Evolutionary conservation across 192 early-diverging fungal species (phyloP), one percentile per base, ranked within the genome.

Genomic region (Thoreauomyces humboldtii): DNA sequence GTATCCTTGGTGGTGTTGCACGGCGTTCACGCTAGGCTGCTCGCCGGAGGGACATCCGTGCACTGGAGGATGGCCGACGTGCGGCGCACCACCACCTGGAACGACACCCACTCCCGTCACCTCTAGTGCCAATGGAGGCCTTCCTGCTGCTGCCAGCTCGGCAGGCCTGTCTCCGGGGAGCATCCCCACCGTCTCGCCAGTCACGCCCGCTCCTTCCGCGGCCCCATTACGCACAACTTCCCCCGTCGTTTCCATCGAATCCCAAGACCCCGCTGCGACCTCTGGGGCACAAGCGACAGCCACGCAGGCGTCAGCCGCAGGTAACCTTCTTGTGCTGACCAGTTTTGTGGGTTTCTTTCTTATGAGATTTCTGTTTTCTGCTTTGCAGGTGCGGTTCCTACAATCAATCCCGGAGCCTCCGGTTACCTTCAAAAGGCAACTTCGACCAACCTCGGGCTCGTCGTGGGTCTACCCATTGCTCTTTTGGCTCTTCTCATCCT

Each of bases 381-480:
- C n/a, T 41, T n/a, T n/a, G 9, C 38, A 41, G 38, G 11, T n/a
- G n/a, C n/a, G 11, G 11, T 41, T 41, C 38, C 38, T 9, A 41
- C 38, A 9, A n/a, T 12, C 38, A 9, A 9, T 41, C 38, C 38
- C n/a, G 11, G 11, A 41, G 9, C 50, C 4, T 52, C 50, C 5
- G 15, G 27, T 17, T 22, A 52, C 32, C 4, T 15, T 5, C 50
- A 57, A n/a, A 15, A 57, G 34, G 38, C 55, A 11, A 57, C 4
- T 6, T 32, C 34, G 11, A 37, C 35, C 32, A 57, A 57, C 34
- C n/a, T 57, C 14, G 55, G 55, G 14, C 55, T 57, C 19, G 55
- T 27, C 3, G 35, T 37, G 5, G 55, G 55, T 36, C 34, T 57
- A 19, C 55, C 55, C 34, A 57, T 57, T 19, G 55, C 55, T 19